Evolutionary conservation across 176 grass and related monocot genomes (phyloP), one percentile per base, ranked within the genome.

Genomic region (Ensete glaucum): DNA sequence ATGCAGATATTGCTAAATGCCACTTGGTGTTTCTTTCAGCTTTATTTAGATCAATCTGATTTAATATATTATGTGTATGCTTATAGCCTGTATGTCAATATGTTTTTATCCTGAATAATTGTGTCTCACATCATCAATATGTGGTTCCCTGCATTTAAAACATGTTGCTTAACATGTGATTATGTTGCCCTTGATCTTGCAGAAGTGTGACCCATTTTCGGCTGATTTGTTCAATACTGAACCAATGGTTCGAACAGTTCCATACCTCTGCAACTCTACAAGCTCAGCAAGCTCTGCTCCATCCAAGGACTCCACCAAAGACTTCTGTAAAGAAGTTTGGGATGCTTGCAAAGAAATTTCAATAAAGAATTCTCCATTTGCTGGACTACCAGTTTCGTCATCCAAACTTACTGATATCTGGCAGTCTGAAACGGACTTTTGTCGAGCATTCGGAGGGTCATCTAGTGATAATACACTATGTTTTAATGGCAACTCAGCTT

Each of bases 121-220:
- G 34, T 43, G 34, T 43, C 34, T 43, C 34, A 43, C 34, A 43
- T 43, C 34, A 43, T 43, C 34, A 43, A 43, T 43, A 43, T 43
- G 34, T 43, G 4, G 34, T 43, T 6, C 34, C 34, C 6, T 43
- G 34, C 74, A 22, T 54, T 24, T 50, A 81, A 10, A 9, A 19
- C 53, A 12, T 4, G 27, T 52, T 22, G 23, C 26, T 29, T 60
- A 4, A 43, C 34, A 43, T 43, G 34, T 0, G 3, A 0, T 43
- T 4, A 43, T 43, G 34, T 43, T 43, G 34, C 34, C 34, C n/a
- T 55, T 73, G 9, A 20, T 55, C 50, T 21, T 1, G 75, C 84
- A 96, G 92, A 96, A 87, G 81, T 96, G 92, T 73, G 73, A 87
- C 71, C 92, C 92, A 48, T 96, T 84, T 78, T 87, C 92, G 54